Percentiles rank a stretch among this genome's conserved stretches.
Evolutionary conservation across 148 eudicot species (phyloP).

Genomic region (Salicornia ramosissima): DNA sequence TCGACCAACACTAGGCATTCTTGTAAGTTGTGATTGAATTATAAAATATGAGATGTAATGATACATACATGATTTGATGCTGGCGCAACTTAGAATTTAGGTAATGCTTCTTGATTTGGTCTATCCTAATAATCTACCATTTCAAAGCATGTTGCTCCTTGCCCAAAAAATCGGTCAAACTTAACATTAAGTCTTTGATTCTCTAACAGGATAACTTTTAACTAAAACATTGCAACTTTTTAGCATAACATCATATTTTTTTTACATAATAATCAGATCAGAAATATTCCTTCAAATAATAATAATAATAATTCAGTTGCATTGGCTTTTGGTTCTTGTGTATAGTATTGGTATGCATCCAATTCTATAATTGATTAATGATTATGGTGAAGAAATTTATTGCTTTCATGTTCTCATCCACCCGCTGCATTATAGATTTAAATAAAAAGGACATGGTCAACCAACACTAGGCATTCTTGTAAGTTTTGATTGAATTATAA

Average conservation of each 20-base stretch:
- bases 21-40: background rate
- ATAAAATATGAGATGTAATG: too few species aligned
- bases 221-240: too few species aligned
- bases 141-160: constrained; percentile 1
- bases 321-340: background rate
- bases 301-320: constrained; percentile 13
- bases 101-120: background rate
- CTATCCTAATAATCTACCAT: background rate
- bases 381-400: background rate
- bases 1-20: background rate
- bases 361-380: background rate
- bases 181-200: too few species aligned
- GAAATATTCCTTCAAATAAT: too few species aligned
- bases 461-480: background rate
- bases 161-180: background rate
- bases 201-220: too few species aligned
- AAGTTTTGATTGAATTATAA: background rate
- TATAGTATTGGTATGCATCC: background rate
- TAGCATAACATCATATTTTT: too few species aligned
- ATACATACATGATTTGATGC: too few species aligned
- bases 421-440: background rate
- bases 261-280: too few species aligned
- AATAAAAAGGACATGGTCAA: background rate
- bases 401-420: constrained; percentile 7
- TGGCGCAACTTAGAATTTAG: too few species aligned